Conservation (phyloP, 257 asterid species). For the Cordia subcordata region DNA sequence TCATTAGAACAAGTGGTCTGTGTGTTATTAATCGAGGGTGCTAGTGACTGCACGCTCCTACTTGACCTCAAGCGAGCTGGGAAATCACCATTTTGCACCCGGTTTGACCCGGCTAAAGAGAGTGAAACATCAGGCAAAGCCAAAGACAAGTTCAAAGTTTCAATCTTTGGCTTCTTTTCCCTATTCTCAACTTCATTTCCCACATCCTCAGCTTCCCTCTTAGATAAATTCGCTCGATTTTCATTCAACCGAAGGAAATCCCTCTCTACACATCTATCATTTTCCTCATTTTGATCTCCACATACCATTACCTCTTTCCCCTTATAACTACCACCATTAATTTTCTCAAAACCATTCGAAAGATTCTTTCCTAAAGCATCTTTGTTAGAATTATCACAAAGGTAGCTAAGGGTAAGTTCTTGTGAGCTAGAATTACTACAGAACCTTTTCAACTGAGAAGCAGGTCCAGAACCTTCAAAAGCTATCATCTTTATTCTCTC, state of each 20-base stretch:
- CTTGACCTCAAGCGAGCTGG: conserved; percentile 56
- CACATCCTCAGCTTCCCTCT: conserved; percentile 49
- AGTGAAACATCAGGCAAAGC: conserved; percentile 76
- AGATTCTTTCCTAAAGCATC: conserved; percentile 43
- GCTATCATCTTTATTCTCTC: conserved; percentile 37
- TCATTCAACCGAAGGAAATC: conserved; percentile 78
- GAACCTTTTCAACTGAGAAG: conserved; percentile 27
- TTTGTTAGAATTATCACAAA: conserved; percentile 68
- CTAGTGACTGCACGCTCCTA: conserved; percentile 60
- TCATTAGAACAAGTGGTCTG: conserved; percentile 68
- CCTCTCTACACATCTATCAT: conserved; percentile 59
- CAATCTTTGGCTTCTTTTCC: conserved; percentile 75
- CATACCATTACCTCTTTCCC: conserved; percentile 60
- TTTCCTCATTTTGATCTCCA: conserved; percentile 59
- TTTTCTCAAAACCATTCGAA: conserved; percentile 44
- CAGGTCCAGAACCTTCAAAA: conserved; percentile 37
- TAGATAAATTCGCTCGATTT: conserved; percentile 40
- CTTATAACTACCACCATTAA: conserved; percentile 40
- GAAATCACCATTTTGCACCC: conserved; percentile 50
- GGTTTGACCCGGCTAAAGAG: conserved; percentile 70
- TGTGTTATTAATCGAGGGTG: conserved; percentile 63
- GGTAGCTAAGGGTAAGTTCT: conserved; percentile 83
- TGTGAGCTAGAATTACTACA: conserved; percentile 39
- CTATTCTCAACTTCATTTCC: conserved; percentile 43
- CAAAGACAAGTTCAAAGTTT: conserved; percentile 74